phyloP scores from a whole-genome alignment of 768 basidiomycete species.

The Paxillus involutus region DNA sequence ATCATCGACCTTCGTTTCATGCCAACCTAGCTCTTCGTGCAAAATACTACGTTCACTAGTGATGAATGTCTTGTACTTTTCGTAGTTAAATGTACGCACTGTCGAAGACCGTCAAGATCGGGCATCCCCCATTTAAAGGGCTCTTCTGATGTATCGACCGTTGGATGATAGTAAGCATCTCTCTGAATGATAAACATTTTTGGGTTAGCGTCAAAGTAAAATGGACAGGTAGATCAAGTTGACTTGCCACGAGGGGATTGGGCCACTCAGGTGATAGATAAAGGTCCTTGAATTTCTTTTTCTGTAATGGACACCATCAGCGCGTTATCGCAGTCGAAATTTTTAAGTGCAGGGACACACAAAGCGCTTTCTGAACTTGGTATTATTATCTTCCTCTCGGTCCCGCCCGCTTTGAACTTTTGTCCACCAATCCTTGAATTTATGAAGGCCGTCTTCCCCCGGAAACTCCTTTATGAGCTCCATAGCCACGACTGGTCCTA shows the following conservation, averaged over 20 bases:
- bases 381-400: constrained; percentile 64
- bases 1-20: constrained; percentile 81
- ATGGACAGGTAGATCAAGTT: constrained; percentile 6
- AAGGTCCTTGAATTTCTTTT: constrained; percentile 84
- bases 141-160: constrained; percentile 88
- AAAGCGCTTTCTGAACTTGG: constrained; percentile 81
- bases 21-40: constrained; percentile 79
- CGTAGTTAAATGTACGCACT: constrained; percentile 45
- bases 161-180: constrained; percentile 91
- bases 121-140: constrained; percentile 96
- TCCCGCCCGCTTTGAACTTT: constrained; percentile 92
- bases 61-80: constrained; percentile 12
- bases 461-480: constrained; percentile 93
- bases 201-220: background rate
- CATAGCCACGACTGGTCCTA: constrained; percentile 96
- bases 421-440: constrained; percentile 93
- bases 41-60: constrained; percentile 52
- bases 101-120: constrained; percentile 89
- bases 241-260: constrained; percentile 80
- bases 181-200: constrained; percentile 44
- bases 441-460: constrained; percentile 76
- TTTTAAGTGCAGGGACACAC: constrained; percentile 47
- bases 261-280: constrained; percentile 88
- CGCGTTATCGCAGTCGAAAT: background rate
- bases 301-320: constrained; percentile 46